Conservation (phyloP, 257 asterid species). For the Cinchona pubescens region DNA sequence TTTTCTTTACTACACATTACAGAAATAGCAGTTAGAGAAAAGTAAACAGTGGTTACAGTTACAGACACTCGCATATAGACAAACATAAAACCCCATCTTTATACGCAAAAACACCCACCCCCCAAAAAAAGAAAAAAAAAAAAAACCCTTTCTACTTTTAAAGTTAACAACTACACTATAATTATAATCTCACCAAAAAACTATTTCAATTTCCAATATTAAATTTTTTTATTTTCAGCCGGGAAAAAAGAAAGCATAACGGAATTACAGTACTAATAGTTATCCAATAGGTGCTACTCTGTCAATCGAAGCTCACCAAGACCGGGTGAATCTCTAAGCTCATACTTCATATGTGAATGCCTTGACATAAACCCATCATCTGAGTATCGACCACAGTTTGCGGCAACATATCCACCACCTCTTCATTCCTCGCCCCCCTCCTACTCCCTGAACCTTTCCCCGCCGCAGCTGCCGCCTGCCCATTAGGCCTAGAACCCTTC, state of each 20-base stretch:
- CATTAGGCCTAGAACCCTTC: conserved; percentile 45
- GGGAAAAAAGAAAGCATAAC: not conserved
- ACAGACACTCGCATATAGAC: not conserved
- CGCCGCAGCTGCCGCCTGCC: conserved; percentile 36
- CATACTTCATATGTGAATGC: conserved; percentile 87
- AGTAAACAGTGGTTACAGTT: not conserved
- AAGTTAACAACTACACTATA: not conserved
- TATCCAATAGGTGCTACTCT: not conserved
- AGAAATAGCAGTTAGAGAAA: not conserved
- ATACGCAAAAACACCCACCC: no score
- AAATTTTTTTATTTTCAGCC: not conserved
- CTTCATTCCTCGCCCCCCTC: conserved; percentile 55
- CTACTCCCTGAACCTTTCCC: conserved; percentile 35
- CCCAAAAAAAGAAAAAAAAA: no score
- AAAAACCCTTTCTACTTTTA: not conserved
- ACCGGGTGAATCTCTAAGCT: conserved; percentile 89
- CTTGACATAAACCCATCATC: conserved; percentile 67
- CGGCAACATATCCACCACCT: conserved; percentile 51
- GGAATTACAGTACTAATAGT: not conserved
- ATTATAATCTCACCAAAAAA: not conserved
- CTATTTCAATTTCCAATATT: not conserved
- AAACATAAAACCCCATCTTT: not conserved
- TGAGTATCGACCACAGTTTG: conserved; percentile 62
- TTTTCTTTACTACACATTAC: no score
- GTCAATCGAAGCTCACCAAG: conserved; percentile 55